Evolutionary conservation across 2,329 filamentous ascomycete genomes (phyloP).

Genomic region (Sporothrix dimorphospora): DNA sequence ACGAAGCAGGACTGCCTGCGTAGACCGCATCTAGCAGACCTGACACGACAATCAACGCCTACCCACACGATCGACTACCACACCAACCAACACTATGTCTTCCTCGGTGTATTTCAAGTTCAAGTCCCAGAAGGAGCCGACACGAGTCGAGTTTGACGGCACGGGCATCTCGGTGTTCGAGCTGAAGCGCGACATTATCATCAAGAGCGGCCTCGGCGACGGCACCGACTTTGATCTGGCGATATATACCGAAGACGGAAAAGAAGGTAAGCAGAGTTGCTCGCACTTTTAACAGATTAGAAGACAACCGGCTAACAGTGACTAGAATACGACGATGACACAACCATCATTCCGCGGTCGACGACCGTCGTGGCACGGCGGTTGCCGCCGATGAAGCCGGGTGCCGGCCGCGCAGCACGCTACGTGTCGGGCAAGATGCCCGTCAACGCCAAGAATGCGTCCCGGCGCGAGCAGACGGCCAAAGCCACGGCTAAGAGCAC

Average conservation of each 20-base stretch:
- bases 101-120: slow-evolving; percentile 99
- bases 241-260: slow-evolving; percentile 90
- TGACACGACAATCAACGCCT: not conserved
- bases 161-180: slow-evolving; percentile 98
- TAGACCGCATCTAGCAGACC: slow-evolving; percentile 24
- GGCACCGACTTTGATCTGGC: slow-evolving; percentile 95
- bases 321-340: slow-evolving; percentile 95
- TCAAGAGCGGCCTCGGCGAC: slow-evolving; percentile 88
- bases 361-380: slow-evolving; percentile 90
- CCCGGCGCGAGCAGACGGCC: slow-evolving; percentile 64
- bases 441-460: slow-evolving; percentile 78
- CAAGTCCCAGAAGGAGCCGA: slow-evolving; percentile 96
- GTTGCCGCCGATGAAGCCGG: slow-evolving; percentile 79
- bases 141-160: slow-evolving; percentile 93
- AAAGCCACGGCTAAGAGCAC: slow-evolving; percentile 63
- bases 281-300: no score
- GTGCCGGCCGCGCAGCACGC: slow-evolving; percentile 86
- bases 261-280: slow-evolving; percentile 68
- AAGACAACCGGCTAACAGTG: slow-evolving; percentile 6
- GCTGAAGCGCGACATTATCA: slow-evolving; percentile 97
- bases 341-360: slow-evolving; percentile 92
- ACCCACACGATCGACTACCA: not conserved
- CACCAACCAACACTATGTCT: slow-evolving; percentile 65
- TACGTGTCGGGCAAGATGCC: slow-evolving; percentile 98
- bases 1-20: slow-evolving; percentile 13